These are phyloP conservation scores for Crepidotus sp. DNA, from an alignment of 1,284 basidiomycete species.

Conservation along the genomic window DNA sequence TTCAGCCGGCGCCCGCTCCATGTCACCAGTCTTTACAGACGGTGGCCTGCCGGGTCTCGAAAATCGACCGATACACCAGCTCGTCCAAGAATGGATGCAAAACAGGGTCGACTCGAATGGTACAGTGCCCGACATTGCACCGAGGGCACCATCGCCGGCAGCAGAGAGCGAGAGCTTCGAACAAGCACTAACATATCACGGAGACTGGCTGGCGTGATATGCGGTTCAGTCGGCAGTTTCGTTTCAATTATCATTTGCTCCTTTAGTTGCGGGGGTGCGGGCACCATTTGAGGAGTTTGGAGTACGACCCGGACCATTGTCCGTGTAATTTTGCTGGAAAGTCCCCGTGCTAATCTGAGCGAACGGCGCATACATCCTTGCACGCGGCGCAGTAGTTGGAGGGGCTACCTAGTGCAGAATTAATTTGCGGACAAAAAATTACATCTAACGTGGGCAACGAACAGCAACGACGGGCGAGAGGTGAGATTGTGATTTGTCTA, in stretches of 20 bases:
- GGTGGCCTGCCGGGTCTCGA: conserved; percentile 19
- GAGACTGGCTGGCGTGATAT: conserved; percentile 14
- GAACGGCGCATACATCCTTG: conserved; percentile 26
- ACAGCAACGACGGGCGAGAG: conserved; percentile 7
- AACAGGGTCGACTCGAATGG: conserved; percentile 16
- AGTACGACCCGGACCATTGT: conserved; percentile 36
- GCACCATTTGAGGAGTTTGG: conserved; percentile 53
- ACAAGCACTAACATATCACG: conserved; percentile 14
- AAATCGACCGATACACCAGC: conserved; percentile 8
- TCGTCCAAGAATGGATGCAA: conserved; percentile 18
- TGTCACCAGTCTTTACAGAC: conserved; percentile 22
- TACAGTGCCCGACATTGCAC: conserved; percentile 4
- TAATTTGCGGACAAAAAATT: not conserved
- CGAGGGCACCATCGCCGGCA: conserved; percentile 8
- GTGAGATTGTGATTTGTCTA: conserved; percentile 27
- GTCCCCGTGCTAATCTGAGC: conserved; percentile 13
- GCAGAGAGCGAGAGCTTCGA: conserved; percentile 9
- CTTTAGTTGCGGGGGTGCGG: conserved; percentile 36
- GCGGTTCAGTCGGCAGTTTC: not conserved
- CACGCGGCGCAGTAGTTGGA: conserved; percentile 28
- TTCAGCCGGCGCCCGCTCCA: conserved; percentile 16
- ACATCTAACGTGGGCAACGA: not conserved
- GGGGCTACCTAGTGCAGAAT: conserved; percentile 32
- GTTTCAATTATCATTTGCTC: conserved; percentile 13
- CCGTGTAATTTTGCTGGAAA: conserved; percentile 19